Evolutionary conservation across 1,284 basidiomycete species (phyloP).

Genomic region (Gymnopus androsaceus): DNA sequence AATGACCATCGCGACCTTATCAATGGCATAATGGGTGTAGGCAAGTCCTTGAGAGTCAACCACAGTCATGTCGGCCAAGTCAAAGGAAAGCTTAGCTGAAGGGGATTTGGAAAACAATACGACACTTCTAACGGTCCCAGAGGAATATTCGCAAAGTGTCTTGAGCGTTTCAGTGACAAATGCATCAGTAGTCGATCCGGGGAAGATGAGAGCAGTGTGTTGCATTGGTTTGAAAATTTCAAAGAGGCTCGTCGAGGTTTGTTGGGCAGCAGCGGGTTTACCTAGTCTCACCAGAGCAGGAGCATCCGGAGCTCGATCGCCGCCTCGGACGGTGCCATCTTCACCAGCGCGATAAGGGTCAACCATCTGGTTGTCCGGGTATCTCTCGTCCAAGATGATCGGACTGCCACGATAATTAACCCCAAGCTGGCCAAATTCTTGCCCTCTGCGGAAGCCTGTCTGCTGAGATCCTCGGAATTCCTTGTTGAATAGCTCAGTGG

Average conservation of each 20-base stretch:
- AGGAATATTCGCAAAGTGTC: not conserved
- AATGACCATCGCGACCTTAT: too few species aligned
- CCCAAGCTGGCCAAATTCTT: slow-evolving; percentile 27
- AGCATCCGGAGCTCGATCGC: slow-evolving; percentile 36
- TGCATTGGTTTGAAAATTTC: slow-evolving; percentile 7
- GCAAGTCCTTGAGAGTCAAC: too few species aligned
- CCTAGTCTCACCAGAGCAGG: slow-evolving; percentile 21
- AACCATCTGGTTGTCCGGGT: slow-evolving; percentile 1
- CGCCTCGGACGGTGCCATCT: slow-evolving; percentile 24
- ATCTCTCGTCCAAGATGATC: slow-evolving; percentile 16
- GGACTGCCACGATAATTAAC: slow-evolving; percentile 36
- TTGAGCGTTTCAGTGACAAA: not conserved
- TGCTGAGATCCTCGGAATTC: slow-evolving; percentile 10
- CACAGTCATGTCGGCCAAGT: too few species aligned
- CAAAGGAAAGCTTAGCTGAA: too few species aligned
- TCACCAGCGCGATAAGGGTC: slow-evolving; percentile 23
- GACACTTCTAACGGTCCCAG: not conserved
- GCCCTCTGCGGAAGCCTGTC: slow-evolving; percentile 6
- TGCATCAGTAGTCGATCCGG: not conserved
- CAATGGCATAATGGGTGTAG: too few species aligned
- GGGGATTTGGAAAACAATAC: not conserved
- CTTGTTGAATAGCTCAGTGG: slow-evolving; percentile 24
- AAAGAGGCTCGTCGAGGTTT: slow-evolving; percentile 14
- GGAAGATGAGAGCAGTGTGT: slow-evolving; percentile 20
- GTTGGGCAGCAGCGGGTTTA: too few species aligned